phyloP scores from a whole-genome alignment of 2,329 filamentous ascomycete species.

The Fusarium torulosum region DNA sequence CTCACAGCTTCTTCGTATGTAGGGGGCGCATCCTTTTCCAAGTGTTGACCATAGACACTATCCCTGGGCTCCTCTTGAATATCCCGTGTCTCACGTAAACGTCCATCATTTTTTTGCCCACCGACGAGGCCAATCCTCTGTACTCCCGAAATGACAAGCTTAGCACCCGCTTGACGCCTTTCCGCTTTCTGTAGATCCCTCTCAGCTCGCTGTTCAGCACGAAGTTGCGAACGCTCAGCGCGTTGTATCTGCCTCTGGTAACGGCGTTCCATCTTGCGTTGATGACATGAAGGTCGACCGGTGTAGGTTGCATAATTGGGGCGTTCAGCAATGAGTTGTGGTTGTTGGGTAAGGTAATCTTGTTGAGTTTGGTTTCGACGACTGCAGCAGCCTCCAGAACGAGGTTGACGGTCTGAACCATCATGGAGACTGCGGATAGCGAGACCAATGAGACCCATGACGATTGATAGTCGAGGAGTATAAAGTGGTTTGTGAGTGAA shows the following conservation, averaged over 20 bases:
- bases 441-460: conserved; percentile 42
- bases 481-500: neutral
- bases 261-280: conserved; percentile 38
- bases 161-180: conserved; percentile 32
- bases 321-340: neutral
- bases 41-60: conserved; percentile 11
- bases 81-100: neutral
- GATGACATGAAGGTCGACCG: conserved; percentile 16
- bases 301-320: conserved; percentile 1
- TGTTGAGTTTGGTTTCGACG: conserved; percentile 5
- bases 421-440: conserved; percentile 13
- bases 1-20: conserved; percentile 40
- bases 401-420: conserved; percentile 5
- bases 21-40: conserved; percentile 34
- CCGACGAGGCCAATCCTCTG: conserved; percentile 11
- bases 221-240: conserved; percentile 40
- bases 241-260: conserved; percentile 36
- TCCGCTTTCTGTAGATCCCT: conserved; percentile 26
- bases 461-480: neutral
- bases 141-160: conserved; percentile 12
- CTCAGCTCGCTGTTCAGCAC: conserved; percentile 37
- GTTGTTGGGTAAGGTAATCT: conserved; percentile 1
- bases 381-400: conserved; percentile 5
- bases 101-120: neutral
- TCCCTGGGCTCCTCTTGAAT: conserved; percentile 5